phyloP scores from a whole-genome alignment of 306 rosid genomes.

The Rosa chinensis region DNA sequence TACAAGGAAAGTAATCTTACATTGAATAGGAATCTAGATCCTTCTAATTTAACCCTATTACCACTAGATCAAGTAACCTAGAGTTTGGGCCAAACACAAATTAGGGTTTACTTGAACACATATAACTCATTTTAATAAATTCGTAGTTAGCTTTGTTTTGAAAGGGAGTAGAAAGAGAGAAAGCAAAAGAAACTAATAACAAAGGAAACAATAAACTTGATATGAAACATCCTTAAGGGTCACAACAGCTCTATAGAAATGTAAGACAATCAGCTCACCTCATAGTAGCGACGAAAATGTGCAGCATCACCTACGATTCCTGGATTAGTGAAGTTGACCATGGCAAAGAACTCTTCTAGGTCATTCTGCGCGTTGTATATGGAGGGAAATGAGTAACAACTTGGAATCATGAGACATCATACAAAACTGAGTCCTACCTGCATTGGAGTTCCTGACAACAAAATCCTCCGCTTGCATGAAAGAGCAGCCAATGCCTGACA shows the following conservation, averaged over 20 bases:
- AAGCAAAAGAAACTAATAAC: background rate
- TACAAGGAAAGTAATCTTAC: too few species aligned
- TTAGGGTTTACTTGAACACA: too few species aligned
- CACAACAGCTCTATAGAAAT: background rate
- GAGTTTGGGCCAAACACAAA: too few species aligned
- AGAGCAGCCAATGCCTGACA: conserved; percentile 89
- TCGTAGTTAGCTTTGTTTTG: background rate
- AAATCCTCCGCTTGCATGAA: conserved; percentile 73
- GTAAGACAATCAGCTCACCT: conserved; percentile 51
- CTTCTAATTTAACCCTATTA: too few species aligned
- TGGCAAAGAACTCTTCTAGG: conserved; percentile 88
- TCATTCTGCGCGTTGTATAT: conserved; percentile 67
- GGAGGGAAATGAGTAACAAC: conserved; percentile 10
- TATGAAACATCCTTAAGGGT: background rate
- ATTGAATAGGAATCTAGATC: too few species aligned
- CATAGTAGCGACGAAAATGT: conserved; percentile 82
- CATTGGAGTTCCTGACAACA: conserved; percentile 98
- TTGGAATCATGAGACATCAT: conserved; percentile 15
- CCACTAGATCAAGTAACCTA: too few species aligned
- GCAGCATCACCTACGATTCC: conserved; percentile 73
- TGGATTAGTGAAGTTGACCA: conserved; percentile 95
- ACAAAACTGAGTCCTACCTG: conserved; percentile 52
- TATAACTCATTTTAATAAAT: background rate
- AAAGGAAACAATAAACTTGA: background rate
- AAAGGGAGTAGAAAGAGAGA: background rate